Evolutionary conservation across 23 red algal species (phyloP).

Genomic region (Gracilaria caudata): DNA sequence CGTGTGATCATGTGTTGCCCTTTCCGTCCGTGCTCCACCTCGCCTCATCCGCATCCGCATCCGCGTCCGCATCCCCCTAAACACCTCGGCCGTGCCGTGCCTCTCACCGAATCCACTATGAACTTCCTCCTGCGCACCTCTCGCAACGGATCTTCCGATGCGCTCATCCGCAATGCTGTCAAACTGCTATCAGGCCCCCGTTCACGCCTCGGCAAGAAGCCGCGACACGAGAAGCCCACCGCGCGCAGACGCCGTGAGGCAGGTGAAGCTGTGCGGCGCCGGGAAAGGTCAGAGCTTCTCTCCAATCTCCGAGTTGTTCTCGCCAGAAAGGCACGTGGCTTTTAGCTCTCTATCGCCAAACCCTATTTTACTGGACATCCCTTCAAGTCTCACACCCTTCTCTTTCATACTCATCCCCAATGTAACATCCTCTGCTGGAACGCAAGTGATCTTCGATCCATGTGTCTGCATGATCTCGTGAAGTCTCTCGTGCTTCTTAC

Average conservation of each 20-base stretch:
- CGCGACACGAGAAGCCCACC: slow-evolving; percentile 46
- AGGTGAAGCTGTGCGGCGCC: slow-evolving; percentile 29
- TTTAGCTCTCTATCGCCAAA: background rate
- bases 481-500: background rate
- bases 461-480: no score
- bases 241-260: slow-evolving; percentile 19
- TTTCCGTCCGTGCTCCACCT: no score
- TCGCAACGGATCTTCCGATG: background rate
- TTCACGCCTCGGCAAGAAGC: slow-evolving; percentile 22
- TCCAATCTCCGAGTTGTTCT: slow-evolving; percentile 40
- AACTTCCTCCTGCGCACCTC: slow-evolving; percentile 5
- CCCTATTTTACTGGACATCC: no score
- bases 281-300: slow-evolving; percentile 20
- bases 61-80: background rate
- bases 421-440: no score
- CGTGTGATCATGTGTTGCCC: no score
- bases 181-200: slow-evolving; percentile 7
- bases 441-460: background rate
- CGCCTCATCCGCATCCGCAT: background rate
- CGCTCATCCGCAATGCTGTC: background rate
- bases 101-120: background rate
- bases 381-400: no score
- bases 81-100: background rate
- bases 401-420: no score
- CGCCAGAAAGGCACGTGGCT: slow-evolving; percentile 44